Evolutionary conservation across 805 yeast genomes (phyloP), one percentile per base, ranked within the genome.

Genomic region (Lachancea meyersii): DNA sequence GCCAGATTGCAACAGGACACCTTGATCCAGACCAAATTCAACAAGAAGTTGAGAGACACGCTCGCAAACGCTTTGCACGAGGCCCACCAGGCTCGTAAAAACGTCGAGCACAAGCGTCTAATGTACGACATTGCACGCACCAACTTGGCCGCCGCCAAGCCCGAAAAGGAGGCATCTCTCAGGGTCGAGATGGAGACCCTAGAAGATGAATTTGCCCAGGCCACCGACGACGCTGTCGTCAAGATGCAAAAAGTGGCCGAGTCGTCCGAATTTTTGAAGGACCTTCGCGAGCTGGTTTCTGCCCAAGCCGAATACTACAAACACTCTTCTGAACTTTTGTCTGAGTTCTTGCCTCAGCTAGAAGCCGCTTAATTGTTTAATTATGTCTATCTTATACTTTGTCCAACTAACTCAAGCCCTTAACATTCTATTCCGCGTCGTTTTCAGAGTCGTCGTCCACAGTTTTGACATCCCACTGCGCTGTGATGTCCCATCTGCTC

Each of bases 131-230:
- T 87, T 50, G 84, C 91, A 40, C 75, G 93, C 67, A 64, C 79
- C 17, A 67, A 69, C 27, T 48, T 70, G 43, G 69, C 71, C 24
- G 72, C 63, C 38, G 79, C 79, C 26, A 64, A 58, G 50, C 82
- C 83, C 18, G 81, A 76, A 52, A 79, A 79, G 64, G 82, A 82
- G 58, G 86, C 89, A 14, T 79, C 79, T 38, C 74, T 82, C 47
- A 73, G 89, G 55, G 83, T 80, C 38, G 76, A 79, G 49, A 80
- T 86, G 75, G 95, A 86, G 64, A 76, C 80, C 48, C 79, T 86
- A 40, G 96, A 86, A 67, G 96, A 86, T 57, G 89, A 83, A 57
- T 86, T 86, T 62, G 95, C 93, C 36, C 86, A 84, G 52, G 82
- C 89, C 19, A 87, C 87, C 27, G 95, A 86, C 67, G 93, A 83